Evolutionary conservation across 257 asterid genomes (phyloP), one percentile per base, ranked within the genome.

Genomic region (Solanum chilense): DNA sequence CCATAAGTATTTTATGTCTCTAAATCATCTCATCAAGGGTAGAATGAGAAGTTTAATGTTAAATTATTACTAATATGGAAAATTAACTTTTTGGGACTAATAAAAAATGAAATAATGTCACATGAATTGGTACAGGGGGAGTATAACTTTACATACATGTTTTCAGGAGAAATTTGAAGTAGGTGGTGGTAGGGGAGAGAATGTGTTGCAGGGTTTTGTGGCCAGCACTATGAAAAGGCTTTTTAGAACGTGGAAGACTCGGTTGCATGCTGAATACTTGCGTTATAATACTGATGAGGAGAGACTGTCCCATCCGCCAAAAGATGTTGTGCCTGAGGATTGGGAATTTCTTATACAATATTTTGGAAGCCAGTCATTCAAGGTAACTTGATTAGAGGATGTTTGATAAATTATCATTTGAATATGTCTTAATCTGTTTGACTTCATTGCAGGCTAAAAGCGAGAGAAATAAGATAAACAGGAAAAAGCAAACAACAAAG

Each of bases 131-230:
- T 9, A 21, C 6, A 5, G 49, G 11, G 62, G 37, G 60, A 44
- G 62, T 44, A 27, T 80, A 16, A 80, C 68, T 31, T 47, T 47
- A 80, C 42, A 45, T 80, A 27, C 23, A 21, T 80, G 18, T 47
- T 80, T 74, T 16, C 68, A 80, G 84, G 84, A 80, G 66, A 80
- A 80, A 80, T 80, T 80, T 80, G 68, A 80, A 80, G 68, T 80
- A 47, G 84, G 84, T 27, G 84, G 84, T 27, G 84, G 84, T 80
- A 80, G 66, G 84, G 84, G 84, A 80, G 84, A 80, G 84, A 37
- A 47, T 45, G 84, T 80, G 27, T 47, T 80, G 27, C 84, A 15
- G 47, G 3, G 84, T 47, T 80, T 80, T 80, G 84, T 80, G 41
- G 66, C 66, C 42, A 45, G 66, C 44, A 80, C 84, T 80, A 80